Base-by-base conservation (phyloP, 768 basidiomycete genomes). In the Holtermanniella nyarrowii region DNA sequence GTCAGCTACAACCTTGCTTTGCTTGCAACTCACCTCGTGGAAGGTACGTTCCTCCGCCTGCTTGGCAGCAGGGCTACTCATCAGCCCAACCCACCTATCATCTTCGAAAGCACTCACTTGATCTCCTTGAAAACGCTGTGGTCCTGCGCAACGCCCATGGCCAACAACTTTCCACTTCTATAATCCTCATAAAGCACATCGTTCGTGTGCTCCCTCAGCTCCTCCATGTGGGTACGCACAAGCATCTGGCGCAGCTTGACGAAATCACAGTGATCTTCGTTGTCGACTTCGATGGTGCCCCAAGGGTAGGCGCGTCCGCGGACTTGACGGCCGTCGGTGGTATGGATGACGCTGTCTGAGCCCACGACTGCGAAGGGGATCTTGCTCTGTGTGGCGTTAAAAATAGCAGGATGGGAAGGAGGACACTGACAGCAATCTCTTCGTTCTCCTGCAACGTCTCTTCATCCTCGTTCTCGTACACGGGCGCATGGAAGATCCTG, bases 211-310 rank as follows among this genome's bases (percentile, higher is more conserved):
- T 97, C 95, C 66, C 93, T 78, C 59, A 99, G 78, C 72, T 99
- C 95, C 72, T 99, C 95, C 95, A 99, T 99, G 72, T 97, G 95
- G 10, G 93, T 97, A 51, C 95, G 81, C 61, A 99, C 85, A 31
- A 99, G 85, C 95, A 99, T 97, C 73, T 97, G 95, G 48, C 95
- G 85, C 55, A 99, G 85, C 75, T 97, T 97, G 73, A 97, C 93
- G 70, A 99, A 99, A 72, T 99, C 95, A 62, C 95, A 99, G 69
- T 99, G 95, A 16, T 89, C 87, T 69, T 97, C 95, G 65, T 99
- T 97, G 77, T 99, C 95, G 22, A 99, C 95, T 71, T 99, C 95
- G 59, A 97, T 89, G 46, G 91, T 84, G 71, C 95, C 95, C 95
- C 95, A 99, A 10, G 95, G 95, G 72, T 99, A 99, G 3, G 82